These are phyloP conservation scores for Paraphaeosphaeria minitans DNA, from an alignment of 2,329 filamentous ascomycete genomes.

Conservation along the genomic window DNA sequence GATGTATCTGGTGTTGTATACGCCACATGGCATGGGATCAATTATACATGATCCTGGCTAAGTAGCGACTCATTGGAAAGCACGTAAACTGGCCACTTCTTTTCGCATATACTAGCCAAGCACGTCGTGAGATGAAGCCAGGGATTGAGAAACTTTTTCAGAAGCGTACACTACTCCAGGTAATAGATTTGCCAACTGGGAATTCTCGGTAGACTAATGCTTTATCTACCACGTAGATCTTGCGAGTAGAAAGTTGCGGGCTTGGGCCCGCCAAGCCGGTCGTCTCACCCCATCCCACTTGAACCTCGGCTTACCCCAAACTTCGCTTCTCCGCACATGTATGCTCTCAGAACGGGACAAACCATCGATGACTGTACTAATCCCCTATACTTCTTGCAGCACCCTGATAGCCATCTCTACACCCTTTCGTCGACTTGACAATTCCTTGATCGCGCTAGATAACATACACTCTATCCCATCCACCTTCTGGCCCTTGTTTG, in stretches of 20 bases:
- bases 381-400: background rate
- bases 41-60: too few species aligned
- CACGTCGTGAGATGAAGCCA: too few species aligned
- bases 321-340: conserved; percentile 11
- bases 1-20: too few species aligned
- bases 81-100: too few species aligned
- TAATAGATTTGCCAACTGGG: background rate
- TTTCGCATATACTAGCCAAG: too few species aligned
- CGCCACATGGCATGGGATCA: too few species aligned
- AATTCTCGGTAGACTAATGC: too few species aligned
- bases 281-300: conserved; percentile 1
- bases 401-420: too few species aligned
- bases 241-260: background rate
- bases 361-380: conserved; percentile 5
- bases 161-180: too few species aligned
- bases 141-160: too few species aligned
- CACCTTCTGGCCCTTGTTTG: conserved; percentile 9
- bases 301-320: conserved; percentile 15
- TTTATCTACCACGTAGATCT: background rate
- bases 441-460: background rate
- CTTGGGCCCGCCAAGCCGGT: conserved; percentile 12
- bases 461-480: background rate
- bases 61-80: too few species aligned
- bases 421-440: too few species aligned
- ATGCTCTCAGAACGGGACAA: conserved; percentile 1